Evolutionary conservation across 352 stramenopile species (phyloP).

Genomic region (Globisporangium heterothallicum): DNA sequence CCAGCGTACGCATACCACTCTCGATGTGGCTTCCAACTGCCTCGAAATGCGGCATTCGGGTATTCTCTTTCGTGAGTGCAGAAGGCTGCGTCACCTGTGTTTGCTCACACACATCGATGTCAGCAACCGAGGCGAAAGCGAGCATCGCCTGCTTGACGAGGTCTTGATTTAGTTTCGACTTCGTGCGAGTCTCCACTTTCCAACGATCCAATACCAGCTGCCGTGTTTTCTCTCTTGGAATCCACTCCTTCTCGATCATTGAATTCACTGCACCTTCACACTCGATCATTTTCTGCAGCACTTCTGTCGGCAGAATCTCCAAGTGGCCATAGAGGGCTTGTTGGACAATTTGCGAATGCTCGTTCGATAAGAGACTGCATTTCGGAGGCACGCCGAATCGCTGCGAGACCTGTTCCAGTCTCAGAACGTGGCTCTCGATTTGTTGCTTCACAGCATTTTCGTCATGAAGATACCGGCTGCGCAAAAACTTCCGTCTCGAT

Average conservation of each 20-base stretch:
- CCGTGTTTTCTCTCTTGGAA: conserved; percentile 43
- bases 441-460: conserved; percentile 34
- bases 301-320: conserved; percentile 43
- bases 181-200: conserved; percentile 23
- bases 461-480: conserved; percentile 42
- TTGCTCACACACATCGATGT: background rate
- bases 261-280: conserved; percentile 40
- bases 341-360: conserved; percentile 45
- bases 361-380: conserved; percentile 31
- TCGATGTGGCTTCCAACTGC: background rate
- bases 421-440: conserved; percentile 28
- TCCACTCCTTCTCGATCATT: conserved; percentile 52
- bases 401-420: conserved; percentile 34
- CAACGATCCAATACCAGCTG: conserved; percentile 39
- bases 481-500: conserved; percentile 34
- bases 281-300: conserved; percentile 53
- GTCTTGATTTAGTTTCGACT: conserved; percentile 36
- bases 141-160: conserved; percentile 52
- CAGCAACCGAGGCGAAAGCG: conserved; percentile 6
- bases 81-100: background rate
- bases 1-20: background rate
- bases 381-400: conserved; percentile 45
- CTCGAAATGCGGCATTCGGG: background rate
- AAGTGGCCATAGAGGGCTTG: conserved; percentile 54
- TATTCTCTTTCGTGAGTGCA: background rate